Percentiles rank a stretch among this genome's conserved stretches.
Evolutionary conservation across 2,329 filamentous ascomycete genomes (phyloP).

Genomic region (Colletotrichum orchidophilum): DNA sequence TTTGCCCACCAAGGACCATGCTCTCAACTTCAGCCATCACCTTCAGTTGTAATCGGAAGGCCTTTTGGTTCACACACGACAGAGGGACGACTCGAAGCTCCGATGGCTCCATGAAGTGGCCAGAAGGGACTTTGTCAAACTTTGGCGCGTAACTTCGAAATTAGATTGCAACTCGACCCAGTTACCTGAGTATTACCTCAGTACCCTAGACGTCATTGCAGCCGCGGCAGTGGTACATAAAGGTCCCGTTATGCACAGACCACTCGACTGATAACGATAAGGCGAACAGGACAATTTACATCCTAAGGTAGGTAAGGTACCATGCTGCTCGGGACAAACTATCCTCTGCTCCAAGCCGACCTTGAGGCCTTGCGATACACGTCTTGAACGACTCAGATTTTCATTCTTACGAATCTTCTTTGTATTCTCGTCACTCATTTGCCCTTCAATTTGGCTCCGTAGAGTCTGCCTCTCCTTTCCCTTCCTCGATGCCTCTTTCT

Average conservation of each 20-base stretch:
- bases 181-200: too few relatives aligned
- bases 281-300: slow-evolving; percentile 9
- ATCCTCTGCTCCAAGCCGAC: slow-evolving; percentile 1
- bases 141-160: too few relatives aligned
- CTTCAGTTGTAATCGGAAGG: too few relatives aligned
- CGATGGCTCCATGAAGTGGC: too few relatives aligned
- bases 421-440: slow-evolving; percentile 29
- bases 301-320: slow-evolving; percentile 18
- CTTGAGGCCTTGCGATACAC: not conserved
- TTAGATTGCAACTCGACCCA: too few relatives aligned
- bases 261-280: slow-evolving; percentile 27
- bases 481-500: slow-evolving; percentile 27
- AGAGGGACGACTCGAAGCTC: too few relatives aligned
- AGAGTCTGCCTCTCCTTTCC: slow-evolving; percentile 22
- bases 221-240: too few relatives aligned
- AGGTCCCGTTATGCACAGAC: slow-evolving; percentile 4
- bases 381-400: not conserved
- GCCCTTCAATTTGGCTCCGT: slow-evolving; percentile 1
- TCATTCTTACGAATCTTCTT: not conserved
- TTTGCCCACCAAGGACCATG: too few relatives aligned
- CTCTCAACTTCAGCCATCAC: too few relatives aligned
- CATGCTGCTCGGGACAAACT: slow-evolving; percentile 2
- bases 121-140: too few relatives aligned
- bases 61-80: too few relatives aligned
- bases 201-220: too few relatives aligned